Evolutionary conservation across 441 rosid genomes (phyloP).

Genomic region (Daphne laureola): DNA sequence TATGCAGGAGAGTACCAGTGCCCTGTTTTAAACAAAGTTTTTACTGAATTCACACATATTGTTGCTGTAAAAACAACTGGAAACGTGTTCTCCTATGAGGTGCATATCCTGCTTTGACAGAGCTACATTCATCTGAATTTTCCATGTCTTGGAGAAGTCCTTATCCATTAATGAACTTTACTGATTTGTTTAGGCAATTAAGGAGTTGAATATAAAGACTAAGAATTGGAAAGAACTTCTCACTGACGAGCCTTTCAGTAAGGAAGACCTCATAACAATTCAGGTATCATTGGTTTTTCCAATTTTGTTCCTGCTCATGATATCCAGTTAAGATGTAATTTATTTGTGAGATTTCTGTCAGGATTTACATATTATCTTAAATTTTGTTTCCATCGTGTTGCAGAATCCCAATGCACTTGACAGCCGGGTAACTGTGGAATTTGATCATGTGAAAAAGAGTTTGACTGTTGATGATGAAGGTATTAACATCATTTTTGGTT

Average conservation of each 20-base stretch:
- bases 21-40: conserved; percentile 87
- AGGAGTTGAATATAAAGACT: conserved; percentile 83
- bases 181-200: conserved; percentile 46
- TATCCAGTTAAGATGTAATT: neutral
- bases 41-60: conserved; percentile 83
- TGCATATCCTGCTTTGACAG: conserved; percentile 15
- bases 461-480: conserved; percentile 88
- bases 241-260: conserved; percentile 75
- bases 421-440: conserved; percentile 56
- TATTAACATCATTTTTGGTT: conserved; percentile 12
- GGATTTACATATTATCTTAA: conserved; percentile 7
- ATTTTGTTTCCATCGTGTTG: conserved; percentile 12
- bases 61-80: conserved; percentile 89
- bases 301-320: conserved; percentile 15
- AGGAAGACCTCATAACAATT: conserved; percentile 77
- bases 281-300: conserved; percentile 37
- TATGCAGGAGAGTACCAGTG: conserved; percentile 79
- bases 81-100: conserved; percentile 89
- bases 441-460: conserved; percentile 82
- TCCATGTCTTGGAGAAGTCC: too few relatives aligned
- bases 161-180: too few relatives aligned
- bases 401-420: conserved; percentile 84
- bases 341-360: conserved; percentile 1
- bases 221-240: conserved; percentile 92
- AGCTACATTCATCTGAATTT: too few relatives aligned